Percentiles rank a stretch among this genome's conserved stretches.
Conservation (phyloP, 2,329 filamentous ascomycete species). For the Metarhizium brunneum region DNA sequence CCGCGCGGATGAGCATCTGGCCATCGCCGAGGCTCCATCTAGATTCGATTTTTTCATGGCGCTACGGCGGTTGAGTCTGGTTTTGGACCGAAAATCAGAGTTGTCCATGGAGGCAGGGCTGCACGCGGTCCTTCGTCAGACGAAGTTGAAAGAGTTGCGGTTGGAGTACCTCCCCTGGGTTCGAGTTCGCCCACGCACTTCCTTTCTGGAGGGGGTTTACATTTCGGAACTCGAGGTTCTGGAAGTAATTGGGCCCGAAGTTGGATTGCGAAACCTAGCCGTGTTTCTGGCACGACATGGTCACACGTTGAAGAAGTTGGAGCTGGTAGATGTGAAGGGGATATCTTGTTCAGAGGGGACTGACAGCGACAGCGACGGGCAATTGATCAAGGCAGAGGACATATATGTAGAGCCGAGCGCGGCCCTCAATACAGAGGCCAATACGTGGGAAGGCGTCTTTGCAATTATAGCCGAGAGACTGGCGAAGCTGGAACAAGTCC, state of each 20-base stretch:
- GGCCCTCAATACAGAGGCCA: too few species aligned
- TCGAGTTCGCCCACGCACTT: background rate
- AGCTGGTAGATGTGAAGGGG: background rate
- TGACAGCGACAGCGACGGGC: background rate
- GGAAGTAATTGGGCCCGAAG: background rate
- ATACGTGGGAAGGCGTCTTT: too few species aligned
- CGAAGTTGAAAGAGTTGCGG: conserved; percentile 4
- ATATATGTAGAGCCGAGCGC: background rate
- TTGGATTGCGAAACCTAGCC: background rate
- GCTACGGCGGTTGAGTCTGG: background rate
- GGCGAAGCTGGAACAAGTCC: too few species aligned
- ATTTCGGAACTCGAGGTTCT: background rate
- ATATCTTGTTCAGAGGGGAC: background rate
- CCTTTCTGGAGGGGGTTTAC: background rate
- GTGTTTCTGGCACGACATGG: background rate
- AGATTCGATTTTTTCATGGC: background rate
- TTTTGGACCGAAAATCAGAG: background rate
- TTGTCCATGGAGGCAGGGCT: background rate
- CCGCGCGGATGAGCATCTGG: background rate
- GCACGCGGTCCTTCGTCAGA: background rate
- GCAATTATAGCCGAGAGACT: too few species aligned
- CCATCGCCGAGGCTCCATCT: background rate
- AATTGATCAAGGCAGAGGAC: background rate
- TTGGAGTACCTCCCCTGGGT: conserved; percentile 8
- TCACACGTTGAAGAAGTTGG: background rate